Base-by-base conservation (phyloP, 176 grass and related monocot genomes). In the Tuctoria greenei region DNA sequence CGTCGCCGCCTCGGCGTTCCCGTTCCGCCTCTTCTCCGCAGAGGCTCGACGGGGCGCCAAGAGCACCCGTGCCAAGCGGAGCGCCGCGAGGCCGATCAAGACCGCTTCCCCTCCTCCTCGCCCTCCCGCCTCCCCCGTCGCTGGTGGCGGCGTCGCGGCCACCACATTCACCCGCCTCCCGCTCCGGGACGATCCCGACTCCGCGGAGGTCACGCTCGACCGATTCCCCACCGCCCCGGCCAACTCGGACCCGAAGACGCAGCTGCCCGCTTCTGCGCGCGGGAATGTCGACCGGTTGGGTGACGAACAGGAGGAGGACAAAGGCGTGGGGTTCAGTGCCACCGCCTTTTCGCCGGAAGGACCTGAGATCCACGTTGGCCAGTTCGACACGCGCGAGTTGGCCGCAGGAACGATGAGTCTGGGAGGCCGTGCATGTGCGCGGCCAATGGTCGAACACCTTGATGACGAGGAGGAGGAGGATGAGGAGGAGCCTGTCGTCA, bases 131-230 rank as follows among this genome's bases (percentile, higher is more conserved):
- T 64, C 84, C 57, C 42, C 61, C 66, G 35, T 14, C 38, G 18
- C 0, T 26, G 71, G 63, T 23, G 68, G 85, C 66, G 83, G 52
- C 78, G 81, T 74, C 55, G 69, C 78, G 21, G 82, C 93, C 51
- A 93, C 90, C 43, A 97, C 93, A 27, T 97, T 93, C 87, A 90
- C 82, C 8, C 76, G 87, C 28, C 93, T 97, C n/a, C 91, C 91
- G 4, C 74, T 87, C 44, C 67, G 86, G 16, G 78, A 89, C 44
- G 72, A 84, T 10, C 25, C 57, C 2, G 71, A 69, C 8, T 64
- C 80, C 0, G 14, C 23, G 2, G 93, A 89, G 84, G 60, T 98
- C 72, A 81, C 90, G 34, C 76, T 93, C 44, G 90, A 93, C 7
- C 76, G 85, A 37, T 92, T 89, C 63, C 77, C 82, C 46, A 76